Percentiles rank a stretch among this genome's conserved stretches.
Conservation (phyloP, 768 basidiomycete genomes). For the Termitomyces bulborhizus region DNA sequence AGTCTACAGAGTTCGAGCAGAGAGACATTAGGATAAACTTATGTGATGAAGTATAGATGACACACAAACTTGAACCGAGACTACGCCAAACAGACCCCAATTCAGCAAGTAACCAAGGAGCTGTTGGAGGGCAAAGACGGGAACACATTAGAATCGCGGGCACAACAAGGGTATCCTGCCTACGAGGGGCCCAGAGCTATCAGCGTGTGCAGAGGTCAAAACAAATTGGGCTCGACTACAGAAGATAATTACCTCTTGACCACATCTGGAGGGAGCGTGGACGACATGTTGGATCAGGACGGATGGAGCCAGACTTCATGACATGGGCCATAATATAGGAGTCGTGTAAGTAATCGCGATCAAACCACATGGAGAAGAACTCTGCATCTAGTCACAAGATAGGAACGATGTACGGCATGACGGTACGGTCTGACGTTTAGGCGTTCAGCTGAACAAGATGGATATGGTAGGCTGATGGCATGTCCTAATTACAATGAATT, state of each 20-base stretch:
- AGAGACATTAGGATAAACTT: neutral
- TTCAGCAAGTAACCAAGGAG: slow-evolving; percentile 24
- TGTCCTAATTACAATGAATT: too few relatives aligned
- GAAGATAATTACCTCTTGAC: slow-evolving; percentile 9
- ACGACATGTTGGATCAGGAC: slow-evolving; percentile 2
- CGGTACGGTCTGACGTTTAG: neutral
- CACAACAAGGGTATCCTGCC: neutral
- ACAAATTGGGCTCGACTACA: neutral
- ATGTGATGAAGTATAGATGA: neutral
- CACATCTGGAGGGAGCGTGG: slow-evolving; percentile 9
- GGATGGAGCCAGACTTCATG: neutral
- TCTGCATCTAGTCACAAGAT: neutral
- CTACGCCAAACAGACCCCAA: slow-evolving; percentile 22
- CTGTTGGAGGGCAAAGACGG: slow-evolving; percentile 8
- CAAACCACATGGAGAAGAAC: slow-evolving; percentile 1
- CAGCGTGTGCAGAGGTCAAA: neutral
- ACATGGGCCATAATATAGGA: neutral
- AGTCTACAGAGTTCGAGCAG: slow-evolving; percentile 13
- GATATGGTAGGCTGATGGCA: too few relatives aligned
- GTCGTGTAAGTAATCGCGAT: neutral
- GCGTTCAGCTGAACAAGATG: too few relatives aligned
- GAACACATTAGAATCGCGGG: neutral
- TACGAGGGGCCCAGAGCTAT: slow-evolving; percentile 18
- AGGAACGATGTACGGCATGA: neutral
- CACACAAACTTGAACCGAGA: slow-evolving; percentile 26